Evolutionary conservation across 1,284 basidiomycete species (phyloP), one percentile per base, ranked within the genome.

Genomic region (Austroboletus sp.): DNA sequence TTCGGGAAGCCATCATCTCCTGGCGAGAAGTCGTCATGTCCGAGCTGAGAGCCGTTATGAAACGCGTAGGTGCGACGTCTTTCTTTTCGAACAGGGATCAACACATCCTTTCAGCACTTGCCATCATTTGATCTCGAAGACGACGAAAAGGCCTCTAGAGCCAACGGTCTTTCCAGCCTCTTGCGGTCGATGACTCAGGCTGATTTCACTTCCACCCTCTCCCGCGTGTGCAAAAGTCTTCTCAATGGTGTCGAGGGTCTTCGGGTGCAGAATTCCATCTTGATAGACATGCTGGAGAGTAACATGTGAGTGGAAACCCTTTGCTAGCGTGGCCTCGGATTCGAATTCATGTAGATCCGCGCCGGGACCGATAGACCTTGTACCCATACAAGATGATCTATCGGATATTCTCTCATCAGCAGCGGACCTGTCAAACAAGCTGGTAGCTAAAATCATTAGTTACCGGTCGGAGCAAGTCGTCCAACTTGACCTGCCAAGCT

Each of bases 381-480:
- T 71, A 3, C 63, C 70, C 11, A 52, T 83, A 15, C 73, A 78
- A 49, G 75, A 80, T 48, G 79, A 85, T 52, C 61, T 86, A 6
- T 65, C 74, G 3, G 91, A 94, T 51, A 78, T 86, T 27, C 72
- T 97, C 27, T 78, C 82, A 2, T 85, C 89, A 0, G 79, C 82
- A 0, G 82, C 88, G 33, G 92, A 96, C 59, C 75, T 93, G 6
- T 82, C 90, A 7, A 93, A 95, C 62, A 76, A 81, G 7, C 78
- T 88, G 19, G 79, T 79, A 1, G 86, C 90, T 6, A 89, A 85
- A 59, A 74, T 95, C 25, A 68, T 98, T 26, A 73, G 78, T 36
- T 72, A 82, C 4, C 82, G 95, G 29, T 71, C 81, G 6, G 89
- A 93, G 52, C 81, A 85, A 49, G 89, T 96, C 60, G 74, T 85